Evolutionary conservation across 352 stramenopile species (phyloP).

Genomic region (Globisporangium echinulatum): DNA sequence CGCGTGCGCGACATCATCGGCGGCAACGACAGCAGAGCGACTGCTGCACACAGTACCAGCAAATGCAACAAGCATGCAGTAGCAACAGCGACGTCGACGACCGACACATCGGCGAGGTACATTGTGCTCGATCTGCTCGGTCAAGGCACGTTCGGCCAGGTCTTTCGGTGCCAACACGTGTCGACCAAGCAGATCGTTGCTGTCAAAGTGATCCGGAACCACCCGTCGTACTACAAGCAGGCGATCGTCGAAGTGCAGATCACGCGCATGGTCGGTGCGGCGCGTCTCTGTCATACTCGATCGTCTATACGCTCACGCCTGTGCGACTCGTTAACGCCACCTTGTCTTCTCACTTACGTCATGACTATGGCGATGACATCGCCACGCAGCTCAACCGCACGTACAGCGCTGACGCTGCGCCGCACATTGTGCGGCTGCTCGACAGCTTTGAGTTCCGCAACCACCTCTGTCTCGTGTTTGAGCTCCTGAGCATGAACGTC

Average conservation of each 20-base stretch:
- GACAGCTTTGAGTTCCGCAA: conserved; percentile 88
- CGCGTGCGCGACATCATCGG: conserved; percentile 32
- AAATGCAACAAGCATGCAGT: not conserved
- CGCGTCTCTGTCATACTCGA: conserved; percentile 27
- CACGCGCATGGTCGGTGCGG: conserved; percentile 75
- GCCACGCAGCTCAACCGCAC: conserved; percentile 21
- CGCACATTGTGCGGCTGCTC: conserved; percentile 83
- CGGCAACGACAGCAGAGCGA: not conserved
- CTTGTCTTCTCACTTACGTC: too few relatives aligned
- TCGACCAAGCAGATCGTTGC: conserved; percentile 78
- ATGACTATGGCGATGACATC: too few relatives aligned
- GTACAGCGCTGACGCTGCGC: conserved; percentile 21
- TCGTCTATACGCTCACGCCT: not conserved
- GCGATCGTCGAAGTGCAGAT: conserved; percentile 93
- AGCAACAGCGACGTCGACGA: conserved; percentile 8
- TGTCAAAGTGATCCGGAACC: conserved; percentile 97
- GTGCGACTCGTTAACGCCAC: too few relatives aligned
- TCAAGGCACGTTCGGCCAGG: conserved; percentile 72
- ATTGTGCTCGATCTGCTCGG: conserved; percentile 91
- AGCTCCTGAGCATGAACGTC: conserved; percentile 90
- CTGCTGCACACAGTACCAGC: not conserved
- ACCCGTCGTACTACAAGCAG: conserved; percentile 89
- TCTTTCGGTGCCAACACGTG: conserved; percentile 37
- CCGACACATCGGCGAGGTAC: conserved; percentile 34
- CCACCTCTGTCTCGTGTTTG: conserved; percentile 95